Conservation (phyloP, 495 filamentous ascomycete genomes). For the Cairneyella variabilis region DNA sequence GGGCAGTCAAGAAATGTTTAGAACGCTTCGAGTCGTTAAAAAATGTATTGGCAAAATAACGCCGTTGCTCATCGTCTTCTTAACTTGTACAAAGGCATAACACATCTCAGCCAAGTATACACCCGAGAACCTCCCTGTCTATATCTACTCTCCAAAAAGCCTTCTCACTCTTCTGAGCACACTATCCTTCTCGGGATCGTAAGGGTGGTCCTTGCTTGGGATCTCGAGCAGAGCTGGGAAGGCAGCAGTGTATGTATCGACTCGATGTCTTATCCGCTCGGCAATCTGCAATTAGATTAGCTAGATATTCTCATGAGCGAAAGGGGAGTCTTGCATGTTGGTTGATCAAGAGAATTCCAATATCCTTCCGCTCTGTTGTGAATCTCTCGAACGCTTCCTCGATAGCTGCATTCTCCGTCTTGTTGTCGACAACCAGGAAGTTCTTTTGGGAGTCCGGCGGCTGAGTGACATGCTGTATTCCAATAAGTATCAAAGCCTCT, state of each 20-base stretch:
- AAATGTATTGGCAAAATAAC: no score
- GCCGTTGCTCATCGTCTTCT: no score
- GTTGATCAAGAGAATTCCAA: constrained; percentile 94
- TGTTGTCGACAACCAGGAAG: constrained; percentile 92
- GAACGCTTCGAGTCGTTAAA: no score
- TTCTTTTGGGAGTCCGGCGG: constrained; percentile 88
- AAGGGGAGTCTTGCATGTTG: constrained; percentile 71
- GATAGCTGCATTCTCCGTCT: constrained; percentile 84
- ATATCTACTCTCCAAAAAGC: constrained; percentile 79
- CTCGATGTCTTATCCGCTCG: constrained; percentile 81
- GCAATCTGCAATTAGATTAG: constrained; percentile 58
- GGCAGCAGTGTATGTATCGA: constrained; percentile 70
- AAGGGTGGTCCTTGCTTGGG: constrained; percentile 98
- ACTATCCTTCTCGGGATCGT: constrained; percentile 98
- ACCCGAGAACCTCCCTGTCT: neutral
- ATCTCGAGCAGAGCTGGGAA: constrained; percentile 86
- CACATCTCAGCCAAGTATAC: no score
- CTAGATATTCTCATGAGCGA: neutral
- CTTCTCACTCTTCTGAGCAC: constrained; percentile 87
- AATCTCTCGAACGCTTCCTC: constrained; percentile 90
- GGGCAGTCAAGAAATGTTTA: no score
- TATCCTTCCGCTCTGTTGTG: constrained; percentile 86
- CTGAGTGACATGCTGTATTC: constrained; percentile 65
- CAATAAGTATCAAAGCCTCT: constrained; percentile 19
- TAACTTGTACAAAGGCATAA: no score